Evolutionary conservation across 176 grass and related monocot species (phyloP), one percentile per base, ranked within the genome.

Genomic region (Aechmea fasciata): DNA sequence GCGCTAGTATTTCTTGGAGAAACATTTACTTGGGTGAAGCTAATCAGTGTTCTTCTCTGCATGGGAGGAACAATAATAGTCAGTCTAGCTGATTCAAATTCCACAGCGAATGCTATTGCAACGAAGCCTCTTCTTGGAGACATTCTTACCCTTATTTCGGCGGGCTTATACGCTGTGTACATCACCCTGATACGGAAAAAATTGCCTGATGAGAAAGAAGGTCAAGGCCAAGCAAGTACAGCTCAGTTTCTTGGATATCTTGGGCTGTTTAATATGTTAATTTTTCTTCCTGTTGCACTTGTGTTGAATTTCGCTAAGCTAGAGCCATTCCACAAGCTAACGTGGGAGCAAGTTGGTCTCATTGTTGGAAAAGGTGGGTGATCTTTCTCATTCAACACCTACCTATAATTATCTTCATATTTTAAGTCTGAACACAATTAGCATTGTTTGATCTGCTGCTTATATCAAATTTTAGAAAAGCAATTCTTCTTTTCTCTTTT

Each of bases 51-150:
- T 67, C 94, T 99, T 74, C 71, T 93, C 68, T 99, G 94, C 77
- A 99, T 99, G 90, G 87, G 77, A 66, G 94, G 94, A 48, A 99
- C 94, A 13, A 87, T 99, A 77, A 80, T 99, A 73, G 94, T 99
- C 24, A 99, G 94, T 63, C 76, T 99, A 41, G 86, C 80, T 10
- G 94, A 99, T 88, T 93, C 94, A 57, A 74, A 70, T 50, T 81
- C 52, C 66, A 51, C 68, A 33, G 29, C 69, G 11, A 99, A 82
- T 90, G 68, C 73, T 51, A 71, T 99, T 57, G 87, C 87, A 49
- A 87, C 76, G 73, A 93, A 99, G 68, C 94, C 89, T 77, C 85
- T 90, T 63, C 53, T 93, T 3, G 94, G 94, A 64, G 94, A 99
- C 57, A 78, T 90, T 72, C 75, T 99, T 47, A 85, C 89, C 64